phyloP scores from a whole-genome alignment of 179 eudicot species.

The Sideroxylon spinosum region DNA sequence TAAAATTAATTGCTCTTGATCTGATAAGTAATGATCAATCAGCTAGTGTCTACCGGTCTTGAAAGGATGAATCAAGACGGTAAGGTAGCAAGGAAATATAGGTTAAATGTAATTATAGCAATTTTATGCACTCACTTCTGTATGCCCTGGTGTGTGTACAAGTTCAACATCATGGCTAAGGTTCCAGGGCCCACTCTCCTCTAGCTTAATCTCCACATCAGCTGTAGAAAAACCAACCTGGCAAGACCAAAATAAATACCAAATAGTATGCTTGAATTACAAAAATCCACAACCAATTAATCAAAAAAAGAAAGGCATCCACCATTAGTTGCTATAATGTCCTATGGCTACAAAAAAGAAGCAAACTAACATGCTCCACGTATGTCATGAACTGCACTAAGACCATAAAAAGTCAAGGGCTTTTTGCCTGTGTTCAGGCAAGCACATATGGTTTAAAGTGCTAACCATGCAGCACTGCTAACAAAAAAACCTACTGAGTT shows the following conservation, averaged over 20 bases:
- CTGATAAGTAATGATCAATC: no score
- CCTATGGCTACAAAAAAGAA: neutral
- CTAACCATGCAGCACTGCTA: no score
- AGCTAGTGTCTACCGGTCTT: no score
- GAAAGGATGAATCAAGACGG: neutral
- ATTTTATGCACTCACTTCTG: conserved; percentile 32
- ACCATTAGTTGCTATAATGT: no score
- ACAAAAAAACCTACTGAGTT: no score
- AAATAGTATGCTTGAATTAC: neutral
- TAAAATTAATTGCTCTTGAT: no score
- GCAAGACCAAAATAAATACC: conserved; percentile 1
- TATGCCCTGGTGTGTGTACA: conserved; percentile 50
- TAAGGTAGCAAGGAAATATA: neutral
- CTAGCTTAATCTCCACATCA: conserved; percentile 45
- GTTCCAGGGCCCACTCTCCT: conserved; percentile 50
- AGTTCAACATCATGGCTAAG: conserved; percentile 39
- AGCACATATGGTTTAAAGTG: no score
- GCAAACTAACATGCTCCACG: no score
- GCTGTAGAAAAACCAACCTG: conserved; percentile 35
- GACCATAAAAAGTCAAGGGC: no score
- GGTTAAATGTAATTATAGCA: neutral
- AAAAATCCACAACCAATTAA: neutral
- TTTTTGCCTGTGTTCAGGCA: no score
- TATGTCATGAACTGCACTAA: no score
- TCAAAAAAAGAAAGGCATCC: neutral